Evolutionary conservation across 345 rosid genomes (phyloP).

Genomic region (Arabis hirsuta): DNA sequence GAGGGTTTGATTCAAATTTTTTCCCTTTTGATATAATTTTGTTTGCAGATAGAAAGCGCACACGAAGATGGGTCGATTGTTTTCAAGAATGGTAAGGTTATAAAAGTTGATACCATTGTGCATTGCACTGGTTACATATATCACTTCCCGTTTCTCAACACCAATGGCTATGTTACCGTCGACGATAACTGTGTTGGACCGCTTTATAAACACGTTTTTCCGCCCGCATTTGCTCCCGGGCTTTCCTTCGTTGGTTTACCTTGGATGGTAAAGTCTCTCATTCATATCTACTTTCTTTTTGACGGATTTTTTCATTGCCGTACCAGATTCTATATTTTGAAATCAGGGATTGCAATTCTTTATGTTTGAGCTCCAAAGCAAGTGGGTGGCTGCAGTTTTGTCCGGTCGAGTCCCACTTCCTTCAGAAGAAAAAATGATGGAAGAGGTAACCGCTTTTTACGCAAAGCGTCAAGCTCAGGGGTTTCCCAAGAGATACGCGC

Average conservation of each 20-base stretch:
- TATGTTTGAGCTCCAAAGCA: constrained; percentile 46
- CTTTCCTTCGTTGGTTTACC: constrained; percentile 93
- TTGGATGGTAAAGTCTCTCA: constrained; percentile 59
- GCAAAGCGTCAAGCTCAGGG: constrained; percentile 54
- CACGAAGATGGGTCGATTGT: constrained; percentile 62
- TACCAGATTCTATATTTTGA: neutral
- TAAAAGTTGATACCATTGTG: constrained; percentile 62
- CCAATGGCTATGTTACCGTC: constrained; percentile 61
- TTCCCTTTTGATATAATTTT: neutral
- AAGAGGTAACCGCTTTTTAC: constrained; percentile 58
- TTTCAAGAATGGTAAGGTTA: constrained; percentile 59
- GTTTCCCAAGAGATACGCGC: constrained; percentile 70
- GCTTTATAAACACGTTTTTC: constrained; percentile 80
- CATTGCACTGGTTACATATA: constrained; percentile 96
- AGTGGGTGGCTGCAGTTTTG: constrained; percentile 48
- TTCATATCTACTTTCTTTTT: neutral
- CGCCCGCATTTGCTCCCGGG: constrained; percentile 67
- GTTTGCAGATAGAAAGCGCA: constrained; percentile 68
- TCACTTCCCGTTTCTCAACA: constrained; percentile 80
- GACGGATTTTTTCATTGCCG: neutral
- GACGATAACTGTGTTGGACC: constrained; percentile 88
- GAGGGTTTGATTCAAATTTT: neutral
- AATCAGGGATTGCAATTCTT: constrained; percentile 34
- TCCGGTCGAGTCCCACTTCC: constrained; percentile 28
- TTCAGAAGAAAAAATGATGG: constrained; percentile 40